Evolutionary conservation across 768 basidiomycete species (phyloP).

Genomic region (Hebeloma cylindrosporum): DNA sequence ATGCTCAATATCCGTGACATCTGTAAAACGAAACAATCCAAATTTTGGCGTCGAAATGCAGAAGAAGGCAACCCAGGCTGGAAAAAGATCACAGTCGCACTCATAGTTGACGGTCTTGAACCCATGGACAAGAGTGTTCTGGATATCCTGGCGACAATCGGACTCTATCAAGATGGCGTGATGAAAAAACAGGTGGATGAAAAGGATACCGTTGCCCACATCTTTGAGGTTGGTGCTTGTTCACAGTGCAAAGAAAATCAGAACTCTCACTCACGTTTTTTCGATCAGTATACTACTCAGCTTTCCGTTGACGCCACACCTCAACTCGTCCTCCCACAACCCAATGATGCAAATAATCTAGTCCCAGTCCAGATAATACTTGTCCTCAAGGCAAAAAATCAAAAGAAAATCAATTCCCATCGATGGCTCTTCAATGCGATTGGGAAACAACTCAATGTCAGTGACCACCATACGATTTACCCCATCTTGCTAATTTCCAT

Average conservation of each 20-base stretch:
- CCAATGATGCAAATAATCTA: constrained; percentile 87
- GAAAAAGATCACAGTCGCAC: constrained; percentile 88
- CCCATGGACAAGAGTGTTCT: constrained; percentile 95
- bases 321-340: constrained; percentile 86
- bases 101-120: constrained; percentile 91
- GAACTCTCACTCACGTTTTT: background rate
- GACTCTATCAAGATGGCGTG: constrained; percentile 92
- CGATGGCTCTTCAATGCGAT: constrained; percentile 97
- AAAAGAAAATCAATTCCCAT: constrained; percentile 95
- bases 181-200: constrained; percentile 92
- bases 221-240: constrained; percentile 73
- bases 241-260: background rate
- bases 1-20: constrained; percentile 99
- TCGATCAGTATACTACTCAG: constrained; percentile 87
- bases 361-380: constrained; percentile 93
- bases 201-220: constrained; percentile 89
- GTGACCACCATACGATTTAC: constrained; percentile 12
- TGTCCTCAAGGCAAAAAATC: constrained; percentile 89
- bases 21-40: constrained; percentile 92
- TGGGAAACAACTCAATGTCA: constrained; percentile 72
- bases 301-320: constrained; percentile 91
- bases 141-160: constrained; percentile 85
- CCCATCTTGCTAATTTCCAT: background rate
- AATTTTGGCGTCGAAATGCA: constrained; percentile 82
- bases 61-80: constrained; percentile 85